Evolutionary conservation across 2,329 filamentous ascomycete genomes (phyloP).

Genomic region (Aureobasidium sp.): DNA sequence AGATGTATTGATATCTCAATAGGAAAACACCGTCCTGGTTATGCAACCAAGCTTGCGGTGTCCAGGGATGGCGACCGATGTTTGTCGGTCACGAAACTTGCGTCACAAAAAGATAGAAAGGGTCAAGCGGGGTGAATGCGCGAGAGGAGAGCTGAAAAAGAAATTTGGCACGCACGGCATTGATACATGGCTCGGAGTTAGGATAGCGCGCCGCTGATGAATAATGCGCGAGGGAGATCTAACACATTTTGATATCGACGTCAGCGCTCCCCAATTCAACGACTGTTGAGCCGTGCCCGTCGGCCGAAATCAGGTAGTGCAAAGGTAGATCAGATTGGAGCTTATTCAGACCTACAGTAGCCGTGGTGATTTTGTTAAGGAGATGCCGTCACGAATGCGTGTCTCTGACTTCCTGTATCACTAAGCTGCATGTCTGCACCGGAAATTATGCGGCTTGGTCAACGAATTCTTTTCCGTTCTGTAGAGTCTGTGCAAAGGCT

Average conservation of each 20-base stretch:
- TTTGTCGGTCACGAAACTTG: neutral
- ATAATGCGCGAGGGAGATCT: constrained; percentile 7
- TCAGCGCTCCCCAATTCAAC: constrained; percentile 14
- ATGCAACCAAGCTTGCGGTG: neutral
- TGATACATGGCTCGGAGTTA: constrained; percentile 8
- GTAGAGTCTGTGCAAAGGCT: neutral
- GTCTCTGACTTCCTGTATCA: neutral
- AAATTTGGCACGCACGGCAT: neutral
- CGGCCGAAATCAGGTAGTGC: constrained; percentile 2
- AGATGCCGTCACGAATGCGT: neutral
- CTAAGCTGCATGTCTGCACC: too few species aligned
- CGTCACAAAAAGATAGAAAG: neutral
- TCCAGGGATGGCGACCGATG: neutral
- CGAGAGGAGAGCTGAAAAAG: neutral
- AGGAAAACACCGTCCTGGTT: neutral
- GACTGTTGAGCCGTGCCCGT: constrained; percentile 3
- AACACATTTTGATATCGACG: constrained; percentile 15
- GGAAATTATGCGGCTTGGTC: neutral
- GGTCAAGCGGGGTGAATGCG: neutral
- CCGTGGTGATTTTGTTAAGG: neutral
- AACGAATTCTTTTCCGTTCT: neutral
- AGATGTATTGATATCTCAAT: neutral
- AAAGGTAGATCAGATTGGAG: constrained; percentile 10
- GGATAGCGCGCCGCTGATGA: constrained; percentile 11
- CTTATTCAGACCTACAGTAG: constrained; percentile 14